Base-by-base conservation (phyloP, 2,329 filamentous ascomycete species). In the Aspergillus fischeri region DNA sequence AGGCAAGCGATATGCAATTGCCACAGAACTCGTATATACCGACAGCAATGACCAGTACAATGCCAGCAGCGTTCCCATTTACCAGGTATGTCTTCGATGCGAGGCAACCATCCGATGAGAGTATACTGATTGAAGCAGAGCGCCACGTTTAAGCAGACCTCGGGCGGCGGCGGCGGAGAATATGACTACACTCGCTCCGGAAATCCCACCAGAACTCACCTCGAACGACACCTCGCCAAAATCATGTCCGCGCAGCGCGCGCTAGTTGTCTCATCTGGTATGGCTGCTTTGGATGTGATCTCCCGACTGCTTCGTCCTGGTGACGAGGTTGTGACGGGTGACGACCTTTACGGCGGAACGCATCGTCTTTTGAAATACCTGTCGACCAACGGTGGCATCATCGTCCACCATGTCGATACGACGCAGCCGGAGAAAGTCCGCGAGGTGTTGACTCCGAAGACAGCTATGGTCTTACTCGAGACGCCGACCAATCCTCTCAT, bases 181-280 rank as follows among this genome's bases (percentile, higher is more conserved):
- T 99, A 97, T 77, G 94, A 99, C 80, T 99, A 99, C 80, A 97
- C 94, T 59, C 90, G 95, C 60, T 97, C 92, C 38, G 94, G 94
- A 56, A 99, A 99, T 74, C 94, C 94, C 20, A 99, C 94, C 57
- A 86, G 94, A 63, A 96, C 93, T 35, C 94, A 99, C 71, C 85
- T 99, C 61, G 94, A 99, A 80, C 87, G 93, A 58, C 94, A 99
- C 76, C 81, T 99, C 67, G 94, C 95, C 70, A 99, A 99, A 84
- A 96, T 99, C 73, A 99, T 99, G 95, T 92, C 91, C 67, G 94
- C 94, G 49, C 86, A 87, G 68, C 89, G 95, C 56, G 91, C 91
- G 9, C 84, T 99, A 52, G 93, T 95, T 51, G 93, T 97, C 48
- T 92, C 92, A 54, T 97, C 93, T 1, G 94, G 94, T 57, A 99